Evolutionary conservation across 257 asterid genomes (phyloP).

Genomic region (Cinchona pubescens): DNA sequence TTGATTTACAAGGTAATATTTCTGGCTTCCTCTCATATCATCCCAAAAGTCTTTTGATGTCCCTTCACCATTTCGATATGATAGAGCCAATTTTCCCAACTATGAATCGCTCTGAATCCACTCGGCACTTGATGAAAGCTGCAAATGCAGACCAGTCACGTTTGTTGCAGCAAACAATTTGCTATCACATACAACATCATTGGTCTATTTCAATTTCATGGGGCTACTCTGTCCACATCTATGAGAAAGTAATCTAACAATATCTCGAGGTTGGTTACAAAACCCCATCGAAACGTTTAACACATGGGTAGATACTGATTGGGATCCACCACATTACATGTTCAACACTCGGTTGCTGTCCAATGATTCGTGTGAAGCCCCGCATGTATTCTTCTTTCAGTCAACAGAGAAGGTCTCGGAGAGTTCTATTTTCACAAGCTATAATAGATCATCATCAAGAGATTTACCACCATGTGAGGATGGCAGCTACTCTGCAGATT

Average conservation of each 20-base stretch:
- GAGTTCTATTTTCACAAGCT: background rate
- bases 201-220: constrained; percentile 79
- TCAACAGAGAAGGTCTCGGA: background rate
- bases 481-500: constrained; percentile 2
- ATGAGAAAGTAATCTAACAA: constrained; percentile 34
- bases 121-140: constrained; percentile 71
- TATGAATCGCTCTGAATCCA: constrained; percentile 42
- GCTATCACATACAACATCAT: constrained; percentile 42
- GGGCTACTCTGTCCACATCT: constrained; percentile 70
- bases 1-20: constrained; percentile 63
- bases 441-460: background rate
- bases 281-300: constrained; percentile 13
- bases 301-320: background rate
- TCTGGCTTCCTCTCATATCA: constrained; percentile 69
- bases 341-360: constrained; percentile 2
- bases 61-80: constrained; percentile 69
- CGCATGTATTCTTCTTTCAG: constrained; percentile 10
- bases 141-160: constrained; percentile 62
- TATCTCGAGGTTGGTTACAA: constrained; percentile 37
- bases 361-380: constrained; percentile 14
- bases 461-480: background rate
- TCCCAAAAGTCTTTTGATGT: constrained; percentile 53
- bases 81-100: constrained; percentile 62
- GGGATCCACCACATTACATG: constrained; percentile 6
- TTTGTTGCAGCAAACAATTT: constrained; percentile 63